Percentiles rank a stretch among this genome's conserved stretches.
Conservation (phyloP, 495 filamentous ascomycete species). For the Bathelium albidoporum region DNA sequence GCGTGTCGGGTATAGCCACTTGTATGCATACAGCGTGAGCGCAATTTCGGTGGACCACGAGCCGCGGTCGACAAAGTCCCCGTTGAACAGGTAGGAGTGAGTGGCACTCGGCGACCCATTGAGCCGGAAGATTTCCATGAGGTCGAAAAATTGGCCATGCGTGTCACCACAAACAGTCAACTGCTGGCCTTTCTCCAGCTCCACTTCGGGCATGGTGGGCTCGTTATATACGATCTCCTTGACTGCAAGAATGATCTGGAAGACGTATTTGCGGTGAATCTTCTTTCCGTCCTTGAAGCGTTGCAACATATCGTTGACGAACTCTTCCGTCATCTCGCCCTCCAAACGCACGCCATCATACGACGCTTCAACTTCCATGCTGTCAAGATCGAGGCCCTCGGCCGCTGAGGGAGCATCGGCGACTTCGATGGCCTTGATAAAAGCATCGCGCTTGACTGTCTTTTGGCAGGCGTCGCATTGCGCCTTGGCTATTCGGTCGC, state of each 20-base stretch:
- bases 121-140: slow-evolving; percentile 89
- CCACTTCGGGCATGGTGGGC: slow-evolving; percentile 94
- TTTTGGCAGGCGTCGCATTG: slow-evolving; percentile 89
- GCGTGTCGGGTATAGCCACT: slow-evolving; percentile 76
- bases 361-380: slow-evolving; percentile 64
- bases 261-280: slow-evolving; percentile 91
- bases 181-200: slow-evolving; percentile 60
- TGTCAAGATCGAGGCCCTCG: slow-evolving; percentile 78
- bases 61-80: slow-evolving; percentile 95
- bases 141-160: slow-evolving; percentile 97
- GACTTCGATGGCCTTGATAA: slow-evolving; percentile 90
- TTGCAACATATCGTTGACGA: slow-evolving; percentile 92
- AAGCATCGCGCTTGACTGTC: slow-evolving; percentile 78
- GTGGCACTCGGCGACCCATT: slow-evolving; percentile 76
- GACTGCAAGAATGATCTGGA: slow-evolving; percentile 85
- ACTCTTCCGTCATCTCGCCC: slow-evolving; percentile 85
- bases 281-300: slow-evolving; percentile 94
- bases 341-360: slow-evolving; percentile 81
- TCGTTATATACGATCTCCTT: slow-evolving; percentile 83
- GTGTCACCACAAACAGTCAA: slow-evolving; percentile 97
- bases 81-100: slow-evolving; percentile 95
- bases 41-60: slow-evolving; percentile 97
- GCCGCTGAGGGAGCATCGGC: slow-evolving; percentile 83
- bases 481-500: slow-evolving; percentile 79
- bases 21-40: slow-evolving; percentile 88